phyloP scores from a whole-genome alignment of 352 stramenopile genomes.

The Globisporangium canariense region DNA sequence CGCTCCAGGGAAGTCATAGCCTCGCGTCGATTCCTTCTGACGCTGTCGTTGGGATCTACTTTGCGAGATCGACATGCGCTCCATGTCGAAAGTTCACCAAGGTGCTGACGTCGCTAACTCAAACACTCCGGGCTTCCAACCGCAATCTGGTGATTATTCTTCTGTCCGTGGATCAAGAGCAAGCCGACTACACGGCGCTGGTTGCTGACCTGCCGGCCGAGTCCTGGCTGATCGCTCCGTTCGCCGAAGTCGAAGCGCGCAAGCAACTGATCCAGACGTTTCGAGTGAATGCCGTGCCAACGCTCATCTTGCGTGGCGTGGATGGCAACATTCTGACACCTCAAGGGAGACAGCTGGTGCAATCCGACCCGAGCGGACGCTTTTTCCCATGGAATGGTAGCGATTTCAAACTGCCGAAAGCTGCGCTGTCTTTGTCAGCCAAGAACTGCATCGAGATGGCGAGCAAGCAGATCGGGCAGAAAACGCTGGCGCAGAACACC shows the following conservation, averaged over 20 bases:
- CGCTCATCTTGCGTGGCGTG: conserved; percentile 54
- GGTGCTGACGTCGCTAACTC: conserved; percentile 39
- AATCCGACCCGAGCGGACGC: conserved; percentile 49
- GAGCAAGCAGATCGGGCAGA: conserved; percentile 71
- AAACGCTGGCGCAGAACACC: conserved; percentile 61
- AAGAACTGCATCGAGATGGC: conserved; percentile 58
- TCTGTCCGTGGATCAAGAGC: conserved; percentile 69
- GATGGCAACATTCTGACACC: conserved; percentile 65
- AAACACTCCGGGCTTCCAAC: conserved; percentile 32
- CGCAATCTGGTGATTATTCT: conserved; percentile 73
- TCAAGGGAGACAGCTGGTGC: conserved; percentile 64
- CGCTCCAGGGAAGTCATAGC: conserved; percentile 63
- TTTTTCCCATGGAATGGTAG: conserved; percentile 65
- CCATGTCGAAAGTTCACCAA: conserved; percentile 59
- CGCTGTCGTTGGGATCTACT: conserved; percentile 76
- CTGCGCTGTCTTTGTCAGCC: conserved; percentile 52
- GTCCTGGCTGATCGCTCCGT: conserved; percentile 73
- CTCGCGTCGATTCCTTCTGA: conserved; percentile 46
- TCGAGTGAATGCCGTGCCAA: conserved; percentile 47
- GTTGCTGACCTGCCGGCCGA: conserved; percentile 47
- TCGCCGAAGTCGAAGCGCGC: conserved; percentile 62
- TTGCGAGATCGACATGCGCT: conserved; percentile 42
- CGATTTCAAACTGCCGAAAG: conserved; percentile 52
- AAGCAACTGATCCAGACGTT: conserved; percentile 75
- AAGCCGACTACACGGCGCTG: conserved; percentile 48